Conservation (phyloP, 495 filamentous ascomycete genomes). For the Lindgomyces ingoldianus region DNA sequence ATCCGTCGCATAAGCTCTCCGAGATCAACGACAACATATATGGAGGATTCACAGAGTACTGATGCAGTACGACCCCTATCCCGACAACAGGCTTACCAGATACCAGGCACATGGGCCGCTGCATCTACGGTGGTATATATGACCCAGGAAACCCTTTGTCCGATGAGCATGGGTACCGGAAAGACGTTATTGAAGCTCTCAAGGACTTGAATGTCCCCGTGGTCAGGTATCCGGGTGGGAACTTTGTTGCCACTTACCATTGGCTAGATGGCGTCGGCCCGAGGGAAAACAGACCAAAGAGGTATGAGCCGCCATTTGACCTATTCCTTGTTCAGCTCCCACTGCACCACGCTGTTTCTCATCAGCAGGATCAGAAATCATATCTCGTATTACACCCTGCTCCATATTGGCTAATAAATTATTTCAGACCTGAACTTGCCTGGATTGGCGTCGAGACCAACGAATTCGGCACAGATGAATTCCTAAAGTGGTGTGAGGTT, state of each 20-base stretch:
- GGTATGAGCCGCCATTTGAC: slow-evolving; percentile 40
- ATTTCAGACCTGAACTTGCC: slow-evolving; percentile 65
- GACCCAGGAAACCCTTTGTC: slow-evolving; percentile 70
- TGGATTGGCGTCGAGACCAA: slow-evolving; percentile 76
- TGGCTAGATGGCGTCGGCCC: slow-evolving; percentile 80
- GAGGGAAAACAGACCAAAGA: slow-evolving; percentile 60
- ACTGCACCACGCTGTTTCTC: too few species aligned
- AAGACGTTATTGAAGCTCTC: slow-evolving; percentile 69
- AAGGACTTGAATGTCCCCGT: slow-evolving; percentile 72
- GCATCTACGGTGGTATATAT: slow-evolving; percentile 84
- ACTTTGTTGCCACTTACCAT: slow-evolving; percentile 80
- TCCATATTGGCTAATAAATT: background rate
- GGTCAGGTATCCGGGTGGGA: slow-evolving; percentile 77
- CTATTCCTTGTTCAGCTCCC: too few species aligned
- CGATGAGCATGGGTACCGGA: slow-evolving; percentile 73
- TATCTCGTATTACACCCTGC: background rate
- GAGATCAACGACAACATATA: slow-evolving; percentile 74
- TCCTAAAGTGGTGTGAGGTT: slow-evolving; percentile 73
- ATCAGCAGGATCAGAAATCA: too few species aligned
- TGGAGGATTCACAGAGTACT: slow-evolving; percentile 74
- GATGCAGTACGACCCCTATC: too few species aligned
- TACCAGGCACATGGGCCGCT: slow-evolving; percentile 74
- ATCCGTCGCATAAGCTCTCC: slow-evolving; percentile 60
- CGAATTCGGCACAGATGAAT: slow-evolving; percentile 80
- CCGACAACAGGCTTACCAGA: slow-evolving; percentile 5